Conservation (phyloP, 208 protist species). For the Trypanosoma platydactyli region DNA sequence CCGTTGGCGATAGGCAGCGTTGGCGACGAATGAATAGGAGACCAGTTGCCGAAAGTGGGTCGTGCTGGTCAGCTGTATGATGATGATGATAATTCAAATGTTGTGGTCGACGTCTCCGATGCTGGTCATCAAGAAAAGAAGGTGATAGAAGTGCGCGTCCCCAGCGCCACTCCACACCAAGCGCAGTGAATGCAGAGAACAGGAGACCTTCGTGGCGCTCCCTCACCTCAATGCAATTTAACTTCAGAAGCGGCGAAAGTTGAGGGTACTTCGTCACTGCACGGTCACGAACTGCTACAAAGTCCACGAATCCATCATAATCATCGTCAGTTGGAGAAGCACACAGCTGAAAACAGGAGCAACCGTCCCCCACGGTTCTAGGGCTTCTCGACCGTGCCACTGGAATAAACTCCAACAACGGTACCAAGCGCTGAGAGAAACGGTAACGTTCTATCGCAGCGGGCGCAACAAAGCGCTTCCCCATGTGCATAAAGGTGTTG, state of each 20-base stretch:
- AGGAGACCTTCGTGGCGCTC: constrained; percentile 7
- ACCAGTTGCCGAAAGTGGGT: background rate
- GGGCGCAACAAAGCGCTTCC: constrained; percentile 28
- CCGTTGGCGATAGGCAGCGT: background rate
- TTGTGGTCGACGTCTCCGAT: background rate
- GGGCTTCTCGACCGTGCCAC: background rate
- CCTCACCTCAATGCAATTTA: constrained; percentile 7
- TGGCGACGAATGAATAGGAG: constrained; percentile 10
- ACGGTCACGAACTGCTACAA: constrained; percentile 18
- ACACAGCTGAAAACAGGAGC: background rate
- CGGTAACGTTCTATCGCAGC: constrained; percentile 27
- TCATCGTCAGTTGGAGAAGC: background rate
- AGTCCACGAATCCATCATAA: constrained; percentile 27
- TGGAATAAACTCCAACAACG: constrained; percentile 27
- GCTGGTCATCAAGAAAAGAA: too few relatives aligned
- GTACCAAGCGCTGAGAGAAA: constrained; percentile 18
- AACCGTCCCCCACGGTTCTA: background rate
- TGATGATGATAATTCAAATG: background rate
- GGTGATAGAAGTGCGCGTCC: constrained; percentile 5
- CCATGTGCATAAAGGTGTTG: constrained; percentile 29
- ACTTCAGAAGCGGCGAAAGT: constrained; percentile 11
- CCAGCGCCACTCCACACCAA: constrained; percentile 28
- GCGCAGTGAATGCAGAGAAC: constrained; percentile 9
- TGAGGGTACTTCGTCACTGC: constrained; percentile 12
- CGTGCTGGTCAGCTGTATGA: background rate